These are phyloP conservation scores for Lasiodiplodia gonubiensis DNA, from an alignment of 2,329 filamentous ascomycete species.

Conservation along the genomic window DNA sequence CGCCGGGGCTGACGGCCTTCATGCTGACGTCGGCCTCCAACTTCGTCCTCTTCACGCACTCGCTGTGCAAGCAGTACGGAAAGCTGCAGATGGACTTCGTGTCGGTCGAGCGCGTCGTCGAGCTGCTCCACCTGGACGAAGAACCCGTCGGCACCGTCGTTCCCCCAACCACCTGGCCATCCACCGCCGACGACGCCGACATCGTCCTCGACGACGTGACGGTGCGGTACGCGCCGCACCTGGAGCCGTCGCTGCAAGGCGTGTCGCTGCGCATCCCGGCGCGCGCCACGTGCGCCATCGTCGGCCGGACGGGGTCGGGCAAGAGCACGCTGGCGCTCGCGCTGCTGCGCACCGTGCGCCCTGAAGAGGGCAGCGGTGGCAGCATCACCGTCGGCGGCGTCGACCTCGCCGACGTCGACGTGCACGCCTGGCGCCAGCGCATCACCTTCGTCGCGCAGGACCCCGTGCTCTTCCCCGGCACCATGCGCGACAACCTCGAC, in stretches of 20 bases:
- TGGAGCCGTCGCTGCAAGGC: slow-evolving; percentile 73
- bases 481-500: slow-evolving; percentile 67
- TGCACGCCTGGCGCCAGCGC: slow-evolving; percentile 64
- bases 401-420: slow-evolving; percentile 64
- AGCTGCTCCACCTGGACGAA: slow-evolving; percentile 78
- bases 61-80: slow-evolving; percentile 79
- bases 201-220: slow-evolving; percentile 79
- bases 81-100: slow-evolving; percentile 91
- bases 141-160: slow-evolving; percentile 70
- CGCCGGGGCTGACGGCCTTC: slow-evolving; percentile 81
- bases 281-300: slow-evolving; percentile 77
- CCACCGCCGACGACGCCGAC: slow-evolving; percentile 56
- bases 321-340: slow-evolving; percentile 77
- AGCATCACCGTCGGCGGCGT: slow-evolving; percentile 65
- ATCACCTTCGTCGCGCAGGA: slow-evolving; percentile 72
- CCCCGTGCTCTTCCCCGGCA: slow-evolving; percentile 68
- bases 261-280: slow-evolving; percentile 77
- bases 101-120: slow-evolving; percentile 83
- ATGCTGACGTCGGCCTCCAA: slow-evolving; percentile 74
- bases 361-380: slow-evolving; percentile 43
- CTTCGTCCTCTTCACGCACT: slow-evolving; percentile 71
- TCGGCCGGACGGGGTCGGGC: slow-evolving; percentile 77
- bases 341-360: slow-evolving; percentile 54
- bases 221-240: slow-evolving; percentile 77
- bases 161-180: slow-evolving; percentile 79